Percentiles rank a stretch among this genome's conserved stretches.
These are phyloP conservation scores for Murraya koenigii DNA, from an alignment of 345 rosid genomes.

Conservation along the genomic window DNA sequence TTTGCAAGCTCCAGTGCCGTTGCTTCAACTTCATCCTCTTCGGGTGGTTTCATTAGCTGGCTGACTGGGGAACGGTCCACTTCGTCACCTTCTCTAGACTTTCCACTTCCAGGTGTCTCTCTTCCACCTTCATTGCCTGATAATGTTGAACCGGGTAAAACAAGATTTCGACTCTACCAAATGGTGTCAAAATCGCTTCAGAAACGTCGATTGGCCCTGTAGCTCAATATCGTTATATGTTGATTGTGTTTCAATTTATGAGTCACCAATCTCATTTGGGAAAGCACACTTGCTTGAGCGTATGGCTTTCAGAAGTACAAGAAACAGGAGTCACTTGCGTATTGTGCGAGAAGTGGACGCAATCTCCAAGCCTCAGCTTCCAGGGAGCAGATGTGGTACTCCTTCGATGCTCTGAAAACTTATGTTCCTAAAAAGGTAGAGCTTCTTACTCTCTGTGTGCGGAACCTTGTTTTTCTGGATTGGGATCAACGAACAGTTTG, in stretches of 20 bases:
- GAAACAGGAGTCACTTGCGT: constrained; percentile 72
- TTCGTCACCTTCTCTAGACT: constrained; percentile 45
- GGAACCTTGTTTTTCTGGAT: constrained; percentile 85
- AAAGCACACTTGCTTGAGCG: constrained; percentile 75
- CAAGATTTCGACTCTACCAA: constrained; percentile 54
- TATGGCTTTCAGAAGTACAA: constrained; percentile 85
- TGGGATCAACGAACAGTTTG: constrained; percentile 91
- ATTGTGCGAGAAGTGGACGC: constrained; percentile 84
- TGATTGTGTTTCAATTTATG: constrained; percentile 71
- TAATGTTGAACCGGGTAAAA: constrained; percentile 54
- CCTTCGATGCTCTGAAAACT: constrained; percentile 84
- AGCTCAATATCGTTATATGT: constrained; percentile 76
- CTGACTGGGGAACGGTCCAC: constrained; percentile 51
- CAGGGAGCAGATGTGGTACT: constrained; percentile 78
- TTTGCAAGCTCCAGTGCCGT: constrained; percentile 58
- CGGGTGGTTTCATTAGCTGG: constrained; percentile 63
- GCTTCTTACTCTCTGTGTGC: constrained; percentile 73
- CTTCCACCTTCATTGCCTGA: constrained; percentile 69
- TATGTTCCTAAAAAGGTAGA: constrained; percentile 89
- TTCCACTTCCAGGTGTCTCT: constrained; percentile 57
- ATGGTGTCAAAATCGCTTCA: constrained; percentile 54
- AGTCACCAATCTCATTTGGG: constrained; percentile 61
- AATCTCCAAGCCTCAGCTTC: constrained; percentile 69
- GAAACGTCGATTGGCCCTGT: constrained; percentile 64
- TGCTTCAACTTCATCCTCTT: constrained; percentile 42